Conservation (phyloP, 179 eudicot species). For the Beta corolliflora region DNA sequence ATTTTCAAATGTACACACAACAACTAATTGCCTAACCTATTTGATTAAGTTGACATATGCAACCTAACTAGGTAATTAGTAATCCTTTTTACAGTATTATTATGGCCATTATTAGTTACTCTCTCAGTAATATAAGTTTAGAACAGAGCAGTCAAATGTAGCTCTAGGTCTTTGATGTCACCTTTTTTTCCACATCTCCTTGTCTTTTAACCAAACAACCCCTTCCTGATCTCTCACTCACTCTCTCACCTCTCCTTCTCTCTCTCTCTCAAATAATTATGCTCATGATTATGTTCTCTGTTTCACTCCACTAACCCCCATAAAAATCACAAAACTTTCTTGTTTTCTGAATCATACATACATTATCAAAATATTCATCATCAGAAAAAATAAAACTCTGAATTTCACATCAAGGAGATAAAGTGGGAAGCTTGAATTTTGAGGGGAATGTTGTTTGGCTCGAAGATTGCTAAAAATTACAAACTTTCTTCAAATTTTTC, state of each 20-base stretch:
- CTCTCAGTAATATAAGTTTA: not conserved
- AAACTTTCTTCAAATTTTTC: not conserved
- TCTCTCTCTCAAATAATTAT: slow-evolving; percentile 41
- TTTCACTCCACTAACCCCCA: slow-evolving; percentile 32
- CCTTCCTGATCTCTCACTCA: slow-evolving; percentile 2
- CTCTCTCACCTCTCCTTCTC: slow-evolving; percentile 9
- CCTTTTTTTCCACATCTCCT: slow-evolving; percentile 10
- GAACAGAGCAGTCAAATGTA: slow-evolving; percentile 14
- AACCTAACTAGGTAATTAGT: not conserved
- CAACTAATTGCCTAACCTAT: slow-evolving; percentile 16
- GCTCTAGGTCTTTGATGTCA: slow-evolving; percentile 7
- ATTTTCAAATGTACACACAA: not conserved
- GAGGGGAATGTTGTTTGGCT: slow-evolving; percentile 52
- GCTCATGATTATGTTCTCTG: slow-evolving; percentile 40
- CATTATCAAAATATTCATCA: not conserved
- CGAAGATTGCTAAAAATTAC: slow-evolving; percentile 27
- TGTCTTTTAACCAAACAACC: slow-evolving; percentile 9
- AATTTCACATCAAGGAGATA: not conserved
- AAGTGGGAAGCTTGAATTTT: slow-evolving; percentile 32
- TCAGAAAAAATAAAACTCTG: not conserved
- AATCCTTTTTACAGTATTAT: not conserved
- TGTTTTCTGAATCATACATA: not conserved
- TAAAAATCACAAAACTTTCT: slow-evolving; percentile 23
- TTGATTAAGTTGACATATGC: slow-evolving; percentile 2
- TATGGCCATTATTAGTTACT: not conserved